These are phyloP conservation scores for Citrus medica DNA, from an alignment of 345 rosid genomes.

Conservation along the genomic window DNA sequence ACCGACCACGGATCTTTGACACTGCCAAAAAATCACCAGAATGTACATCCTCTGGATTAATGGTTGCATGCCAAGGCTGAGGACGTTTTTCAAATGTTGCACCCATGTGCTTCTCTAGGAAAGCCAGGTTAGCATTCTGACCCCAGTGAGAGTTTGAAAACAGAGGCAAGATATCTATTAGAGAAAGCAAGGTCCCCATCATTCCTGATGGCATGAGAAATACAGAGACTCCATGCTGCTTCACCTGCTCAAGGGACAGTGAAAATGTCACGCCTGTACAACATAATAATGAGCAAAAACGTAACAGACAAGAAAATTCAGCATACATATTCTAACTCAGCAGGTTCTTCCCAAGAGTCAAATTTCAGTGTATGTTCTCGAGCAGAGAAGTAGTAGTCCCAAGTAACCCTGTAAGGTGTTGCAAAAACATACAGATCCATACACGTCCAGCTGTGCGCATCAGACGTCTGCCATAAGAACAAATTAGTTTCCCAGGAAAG, in stretches of 20 bases:
- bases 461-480: constrained; percentile 53
- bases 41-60: constrained; percentile 78
- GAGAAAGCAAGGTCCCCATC: constrained; percentile 84
- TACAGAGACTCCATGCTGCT: constrained; percentile 88
- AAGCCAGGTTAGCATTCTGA: constrained; percentile 82
- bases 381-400: constrained; percentile 94
- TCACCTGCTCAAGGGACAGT: constrained; percentile 54
- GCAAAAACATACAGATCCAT: constrained; percentile 98
- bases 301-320: neutral
- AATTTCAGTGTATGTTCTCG: constrained; percentile 77
- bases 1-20: constrained; percentile 93
- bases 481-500: neutral
- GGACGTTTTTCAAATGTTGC: constrained; percentile 83
- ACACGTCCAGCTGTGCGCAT: constrained; percentile 93
- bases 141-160: constrained; percentile 94
- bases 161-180: constrained; percentile 84
- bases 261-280: constrained; percentile 11
- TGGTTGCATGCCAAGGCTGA: constrained; percentile 62
- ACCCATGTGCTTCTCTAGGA: constrained; percentile 85
- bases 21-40: constrained; percentile 91
- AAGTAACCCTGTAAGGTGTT: constrained; percentile 89
- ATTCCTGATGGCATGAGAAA: constrained; percentile 98
- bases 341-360: constrained; percentile 86
- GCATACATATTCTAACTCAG: constrained; percentile 89
- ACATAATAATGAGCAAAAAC: neutral